Base-by-base conservation (phyloP, 2,329 filamentous ascomycete genomes). In the Tolypocladium sp. region DNA sequence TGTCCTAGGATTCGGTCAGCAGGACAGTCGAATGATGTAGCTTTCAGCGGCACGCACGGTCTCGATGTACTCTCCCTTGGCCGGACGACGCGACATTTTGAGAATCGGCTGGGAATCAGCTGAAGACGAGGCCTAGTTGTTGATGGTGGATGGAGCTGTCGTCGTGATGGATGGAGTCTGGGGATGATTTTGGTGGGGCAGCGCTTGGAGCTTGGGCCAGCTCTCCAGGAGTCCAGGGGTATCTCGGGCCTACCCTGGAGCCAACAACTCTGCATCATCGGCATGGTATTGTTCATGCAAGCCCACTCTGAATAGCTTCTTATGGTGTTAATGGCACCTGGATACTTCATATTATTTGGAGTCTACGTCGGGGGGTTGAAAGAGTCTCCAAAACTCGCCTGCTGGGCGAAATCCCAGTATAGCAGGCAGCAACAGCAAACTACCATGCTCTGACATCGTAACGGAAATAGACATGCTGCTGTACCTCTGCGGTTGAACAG, bases 41-140 rank as follows among this genome's bases (percentile, higher is more conserved):
- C 46, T 41, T 20, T 53, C 46, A 33, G 52, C 27, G 56, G 15
- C 13, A 42, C 12, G 38, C 59, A 96, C 92, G 58, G 94, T 99
- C 76, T 97, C 93, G 63, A 99, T 97, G 72, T 97, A 97, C 75
- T 97, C 92, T 75, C 91, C 91, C 76, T 92, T 96, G 12, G 84
- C 81, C 56, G 86, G 80, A 71, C 92, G 89, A 67, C 88, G 84
- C 63, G 89, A 89, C 89, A 92, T 92, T 17, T 59, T 80, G 72
- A 30, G 22, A 17, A n/a, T 35, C 15, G 30, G 58, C 33, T 49
- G 41, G 40, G 12, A 55, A 35, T 15, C 22, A 22, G 27, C 25
- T 41, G 53, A 17, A 30, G 35, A n/a, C 13, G 33, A 15, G 3
- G 53, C 8, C 53, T 27, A 2, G 22, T 41, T 41, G 53, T 35